Evolutionary conservation across 2,329 filamentous ascomycete genomes (phyloP).

Genomic region (Camillea tinctor): DNA sequence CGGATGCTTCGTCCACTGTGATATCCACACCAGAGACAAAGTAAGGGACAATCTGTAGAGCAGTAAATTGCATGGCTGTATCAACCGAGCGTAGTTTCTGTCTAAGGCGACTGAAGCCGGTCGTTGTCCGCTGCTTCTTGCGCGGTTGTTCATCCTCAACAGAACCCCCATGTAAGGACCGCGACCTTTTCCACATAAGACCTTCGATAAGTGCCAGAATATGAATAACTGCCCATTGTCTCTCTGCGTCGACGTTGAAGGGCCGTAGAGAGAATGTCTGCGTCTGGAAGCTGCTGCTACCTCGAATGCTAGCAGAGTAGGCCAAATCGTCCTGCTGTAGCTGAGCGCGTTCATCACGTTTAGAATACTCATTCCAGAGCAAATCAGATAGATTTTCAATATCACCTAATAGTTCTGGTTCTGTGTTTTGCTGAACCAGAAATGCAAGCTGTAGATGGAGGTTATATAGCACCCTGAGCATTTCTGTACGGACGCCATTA

Average conservation of each 20-base stretch:
- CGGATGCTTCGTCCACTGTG: constrained; percentile 50
- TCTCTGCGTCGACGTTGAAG: constrained; percentile 54
- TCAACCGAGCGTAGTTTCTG: constrained; percentile 48
- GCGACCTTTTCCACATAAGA: constrained; percentile 36
- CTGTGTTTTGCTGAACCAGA: constrained; percentile 45
- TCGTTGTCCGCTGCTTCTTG: constrained; percentile 49
- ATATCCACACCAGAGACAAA: constrained; percentile 48
- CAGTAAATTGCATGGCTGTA: constrained; percentile 45
- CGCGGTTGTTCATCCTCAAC: constrained; percentile 45
- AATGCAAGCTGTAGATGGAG: constrained; percentile 62
- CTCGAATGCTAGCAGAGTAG: constrained; percentile 48
- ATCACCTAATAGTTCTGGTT: constrained; percentile 40
- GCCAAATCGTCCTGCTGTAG: constrained; percentile 76
- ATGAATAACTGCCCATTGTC: constrained; percentile 60
- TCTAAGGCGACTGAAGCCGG: constrained; percentile 45
- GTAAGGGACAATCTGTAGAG: constrained; percentile 59
- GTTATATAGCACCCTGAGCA: constrained; percentile 70
- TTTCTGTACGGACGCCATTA: constrained; percentile 69
- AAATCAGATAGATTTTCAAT: constrained; percentile 67
- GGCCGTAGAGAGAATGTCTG: constrained; percentile 53
- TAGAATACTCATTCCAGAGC: constrained; percentile 77
- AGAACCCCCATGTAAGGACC: constrained; percentile 20
- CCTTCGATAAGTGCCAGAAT: constrained; percentile 58
- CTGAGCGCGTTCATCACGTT: constrained; percentile 66
- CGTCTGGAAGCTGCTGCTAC: constrained; percentile 45